Evolutionary conservation across 345 rosid species (phyloP).

Genomic region (Lepidium africanum): DNA sequence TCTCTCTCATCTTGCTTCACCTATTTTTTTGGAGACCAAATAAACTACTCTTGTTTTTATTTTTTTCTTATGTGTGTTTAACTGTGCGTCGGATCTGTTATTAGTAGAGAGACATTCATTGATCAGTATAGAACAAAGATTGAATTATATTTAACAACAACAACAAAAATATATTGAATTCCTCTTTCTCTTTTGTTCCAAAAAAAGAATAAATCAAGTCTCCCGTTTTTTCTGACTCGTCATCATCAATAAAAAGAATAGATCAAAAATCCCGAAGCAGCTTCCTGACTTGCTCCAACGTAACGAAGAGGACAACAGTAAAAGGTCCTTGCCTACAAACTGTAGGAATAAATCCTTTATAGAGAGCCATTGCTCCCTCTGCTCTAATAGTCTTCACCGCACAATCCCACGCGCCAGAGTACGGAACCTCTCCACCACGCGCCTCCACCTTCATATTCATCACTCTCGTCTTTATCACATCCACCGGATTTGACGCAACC

Average conservation of each 20-base stretch:
- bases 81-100: conserved; percentile 9
- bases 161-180: not conserved
- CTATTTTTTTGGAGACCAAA: not conserved
- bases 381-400: conserved; percentile 55
- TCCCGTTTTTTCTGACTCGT: not conserved
- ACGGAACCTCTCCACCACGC: conserved; percentile 34
- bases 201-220: conserved; percentile 6
- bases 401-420: conserved; percentile 60
- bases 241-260: not conserved
- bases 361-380: conserved; percentile 62
- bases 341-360: conserved; percentile 72
- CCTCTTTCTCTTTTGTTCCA: not conserved
- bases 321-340: conserved; percentile 79
- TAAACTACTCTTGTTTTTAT: not conserved
- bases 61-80: not conserved
- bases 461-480: conserved; percentile 79
- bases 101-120: conserved; percentile 19
- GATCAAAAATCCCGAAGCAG: conserved; percentile 39
- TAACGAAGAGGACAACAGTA: conserved; percentile 71
- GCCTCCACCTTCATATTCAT: conserved; percentile 75
- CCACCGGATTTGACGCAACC: conserved; percentile 78
- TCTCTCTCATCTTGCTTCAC: conserved; percentile 1
- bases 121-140: conserved; percentile 5
- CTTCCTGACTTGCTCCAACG: conserved; percentile 67
- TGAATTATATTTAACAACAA: conserved; percentile 12